These are phyloP conservation scores for Leavenworthia alabamica DNA, from an alignment of 345 rosid species.

Conservation along the genomic window DNA sequence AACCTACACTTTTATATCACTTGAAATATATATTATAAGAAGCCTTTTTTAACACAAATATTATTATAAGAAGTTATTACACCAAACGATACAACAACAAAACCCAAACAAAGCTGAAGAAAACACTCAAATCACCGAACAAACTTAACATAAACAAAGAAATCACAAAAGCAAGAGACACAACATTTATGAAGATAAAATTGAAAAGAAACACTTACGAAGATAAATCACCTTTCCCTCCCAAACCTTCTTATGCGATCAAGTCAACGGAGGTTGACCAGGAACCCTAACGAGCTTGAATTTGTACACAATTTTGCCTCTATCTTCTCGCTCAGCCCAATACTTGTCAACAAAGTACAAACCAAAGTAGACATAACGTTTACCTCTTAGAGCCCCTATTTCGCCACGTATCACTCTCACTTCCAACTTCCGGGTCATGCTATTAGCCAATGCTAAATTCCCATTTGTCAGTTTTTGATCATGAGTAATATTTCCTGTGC, in stretches of 20 bases:
- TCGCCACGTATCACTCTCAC: slow-evolving; percentile 78
- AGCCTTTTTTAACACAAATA: no score
- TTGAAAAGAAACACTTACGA: background rate
- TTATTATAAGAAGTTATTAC: no score
- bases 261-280: background rate
- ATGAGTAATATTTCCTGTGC: slow-evolving; percentile 49
- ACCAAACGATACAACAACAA: no score
- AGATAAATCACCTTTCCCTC: no score
- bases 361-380: slow-evolving; percentile 66
- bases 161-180: background rate
- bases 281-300: slow-evolving; percentile 49
- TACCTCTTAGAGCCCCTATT: slow-evolving; percentile 24
- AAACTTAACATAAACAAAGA: background rate
- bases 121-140: background rate
- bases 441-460: slow-evolving; percentile 66
- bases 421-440: slow-evolving; percentile 33
- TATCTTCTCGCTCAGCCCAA: slow-evolving; percentile 50
- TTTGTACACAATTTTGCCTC: slow-evolving; percentile 67
- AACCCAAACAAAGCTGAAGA: background rate
- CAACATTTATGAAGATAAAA: background rate
- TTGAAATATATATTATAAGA: no score
- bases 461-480: slow-evolving; percentile 73
- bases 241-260: no score
- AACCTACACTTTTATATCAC: no score
- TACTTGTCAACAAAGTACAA: slow-evolving; percentile 52